Evolutionary conservation across 2,329 filamentous ascomycete genomes (phyloP).

Genomic region (Fusarium hostae): DNA sequence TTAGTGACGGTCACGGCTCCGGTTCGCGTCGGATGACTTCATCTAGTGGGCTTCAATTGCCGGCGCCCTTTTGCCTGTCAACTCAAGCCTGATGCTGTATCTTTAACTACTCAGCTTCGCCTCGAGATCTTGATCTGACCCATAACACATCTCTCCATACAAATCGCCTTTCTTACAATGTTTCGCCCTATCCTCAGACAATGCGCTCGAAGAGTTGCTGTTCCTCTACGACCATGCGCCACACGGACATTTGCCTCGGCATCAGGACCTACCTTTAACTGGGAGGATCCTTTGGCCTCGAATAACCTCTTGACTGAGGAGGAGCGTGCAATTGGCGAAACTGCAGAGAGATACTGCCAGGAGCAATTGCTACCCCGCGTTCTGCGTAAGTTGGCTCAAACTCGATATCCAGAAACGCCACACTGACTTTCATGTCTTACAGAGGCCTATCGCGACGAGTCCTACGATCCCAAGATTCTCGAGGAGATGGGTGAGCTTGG

Average conservation of each 20-base stretch:
- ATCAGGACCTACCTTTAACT: constrained; percentile 72
- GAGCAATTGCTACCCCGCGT: constrained; percentile 87
- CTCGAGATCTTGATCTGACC: not conserved
- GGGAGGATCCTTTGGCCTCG: constrained; percentile 86
- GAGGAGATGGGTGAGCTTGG: constrained; percentile 93
- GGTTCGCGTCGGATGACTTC: constrained; percentile 49
- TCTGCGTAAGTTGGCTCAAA: constrained; percentile 67
- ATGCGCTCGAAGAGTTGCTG: constrained; percentile 39
- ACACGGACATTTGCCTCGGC: constrained; percentile 52
- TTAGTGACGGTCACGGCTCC: constrained; percentile 35
- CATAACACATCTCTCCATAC: not conserved
- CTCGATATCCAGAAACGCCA: not conserved
- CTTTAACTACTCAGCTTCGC: constrained; percentile 28
- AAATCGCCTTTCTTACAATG: constrained; percentile 36
- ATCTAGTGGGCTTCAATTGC: constrained; percentile 40
- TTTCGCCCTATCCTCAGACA: constrained; percentile 48
- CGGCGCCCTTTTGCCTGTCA: constrained; percentile 31
- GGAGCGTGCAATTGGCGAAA: constrained; percentile 88
- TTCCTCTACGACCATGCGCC: constrained; percentile 42
- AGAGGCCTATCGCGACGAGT: constrained; percentile 87
- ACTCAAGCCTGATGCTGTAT: constrained; percentile 27
- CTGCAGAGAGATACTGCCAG: constrained; percentile 93
- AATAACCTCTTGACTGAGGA: constrained; percentile 87
- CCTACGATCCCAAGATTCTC: constrained; percentile 87
- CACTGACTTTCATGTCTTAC: constrained; percentile 15